phyloP scores from a whole-genome alignment of 1,284 basidiomycete species.

The Paramarasmius palmivorus region DNA sequence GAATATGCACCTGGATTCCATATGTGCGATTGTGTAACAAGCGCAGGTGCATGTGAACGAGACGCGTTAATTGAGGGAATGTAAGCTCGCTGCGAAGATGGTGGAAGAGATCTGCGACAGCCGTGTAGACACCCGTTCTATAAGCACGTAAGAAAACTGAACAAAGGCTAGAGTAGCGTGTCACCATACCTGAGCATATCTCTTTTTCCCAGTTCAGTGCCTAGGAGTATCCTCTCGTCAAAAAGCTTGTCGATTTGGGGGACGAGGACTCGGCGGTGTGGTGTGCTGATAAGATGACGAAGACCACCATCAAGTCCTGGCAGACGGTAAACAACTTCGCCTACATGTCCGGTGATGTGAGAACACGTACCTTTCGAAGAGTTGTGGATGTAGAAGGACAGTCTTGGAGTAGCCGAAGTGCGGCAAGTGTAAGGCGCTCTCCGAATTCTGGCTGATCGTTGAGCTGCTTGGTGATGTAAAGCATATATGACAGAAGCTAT shows the following conservation, averaged over 20 bases:
- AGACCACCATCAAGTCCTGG: constrained; percentile 94
- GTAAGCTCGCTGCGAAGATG: constrained; percentile 87
- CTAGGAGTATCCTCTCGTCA: constrained; percentile 91
- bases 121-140: constrained; percentile 84
- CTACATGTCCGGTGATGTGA: too few species aligned
- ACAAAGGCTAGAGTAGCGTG: constrained; percentile 4
- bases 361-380: constrained; percentile 77
- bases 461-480: constrained; percentile 83
- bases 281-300: constrained; percentile 85
- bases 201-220: constrained; percentile 77
- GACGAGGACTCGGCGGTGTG: constrained; percentile 81
- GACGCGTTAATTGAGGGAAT: constrained; percentile 75
- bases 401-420: constrained; percentile 89
- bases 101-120: constrained; percentile 93
- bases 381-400: constrained; percentile 88
- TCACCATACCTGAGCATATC: constrained; percentile 73
- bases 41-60: constrained; percentile 86
- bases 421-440: constrained; percentile 80
- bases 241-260: constrained; percentile 89
- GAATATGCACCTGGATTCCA: constrained; percentile 81
- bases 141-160: constrained; percentile 10
- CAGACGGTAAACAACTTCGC: constrained; percentile 4
- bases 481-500: constrained; percentile 94
- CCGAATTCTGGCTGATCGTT: constrained; percentile 79
- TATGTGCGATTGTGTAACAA: constrained; percentile 91